A percentile compares a stretch with the other conserved stretches of the same genome.
phyloP scores from a whole-genome alignment of 169 alveolate species.

The Pseudocohnilembus persalinus region DNA sequence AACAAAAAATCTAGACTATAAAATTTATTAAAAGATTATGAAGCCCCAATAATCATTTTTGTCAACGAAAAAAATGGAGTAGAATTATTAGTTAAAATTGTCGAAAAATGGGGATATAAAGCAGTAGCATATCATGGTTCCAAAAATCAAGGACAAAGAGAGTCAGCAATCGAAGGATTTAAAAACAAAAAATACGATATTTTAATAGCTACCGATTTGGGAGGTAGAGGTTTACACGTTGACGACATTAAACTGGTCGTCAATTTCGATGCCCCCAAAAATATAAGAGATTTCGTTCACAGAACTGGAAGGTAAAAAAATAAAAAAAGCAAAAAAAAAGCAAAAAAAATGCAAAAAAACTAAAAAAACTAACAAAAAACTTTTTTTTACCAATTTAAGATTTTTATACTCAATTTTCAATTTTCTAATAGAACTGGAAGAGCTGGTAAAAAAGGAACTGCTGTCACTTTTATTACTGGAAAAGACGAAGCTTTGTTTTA shows the following conservation, averaged over 20 bases:
- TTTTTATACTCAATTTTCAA: slow-evolving; percentile 82
- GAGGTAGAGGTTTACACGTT: slow-evolving; percentile 98
- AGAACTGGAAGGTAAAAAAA: slow-evolving; percentile 80
- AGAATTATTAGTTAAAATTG: slow-evolving; percentile 85
- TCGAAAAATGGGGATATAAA: slow-evolving; percentile 75
- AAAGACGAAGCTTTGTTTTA: slow-evolving; percentile 90
- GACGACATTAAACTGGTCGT: slow-evolving; percentile 95
- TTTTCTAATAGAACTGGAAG: slow-evolving; percentile 99
- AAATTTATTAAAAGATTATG: slow-evolving; percentile 4
- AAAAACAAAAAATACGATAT: slow-evolving; percentile 91
- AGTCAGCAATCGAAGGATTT: slow-evolving; percentile 89
- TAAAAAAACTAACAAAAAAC: no score
- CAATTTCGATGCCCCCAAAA: slow-evolving; percentile 98
- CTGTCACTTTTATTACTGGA: slow-evolving; percentile 93
- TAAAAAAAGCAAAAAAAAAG: no score
- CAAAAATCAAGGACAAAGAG: slow-evolving; percentile 92
- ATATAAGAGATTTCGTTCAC: slow-evolving; percentile 94
- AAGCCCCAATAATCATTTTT: slow-evolving; percentile 95
- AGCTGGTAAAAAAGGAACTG: slow-evolving; percentile 97
- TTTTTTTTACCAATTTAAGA: no score
- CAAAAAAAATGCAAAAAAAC: no score
- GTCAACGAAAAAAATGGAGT: slow-evolving; percentile 93
- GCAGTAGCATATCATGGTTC: slow-evolving; percentile 92
- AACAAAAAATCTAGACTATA: slow-evolving; percentile 23
- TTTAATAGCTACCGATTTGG: slow-evolving; percentile 98